Conservation (phyloP, 2,329 filamentous ascomycete genomes). For the Domatiomyces globalis region DNA sequence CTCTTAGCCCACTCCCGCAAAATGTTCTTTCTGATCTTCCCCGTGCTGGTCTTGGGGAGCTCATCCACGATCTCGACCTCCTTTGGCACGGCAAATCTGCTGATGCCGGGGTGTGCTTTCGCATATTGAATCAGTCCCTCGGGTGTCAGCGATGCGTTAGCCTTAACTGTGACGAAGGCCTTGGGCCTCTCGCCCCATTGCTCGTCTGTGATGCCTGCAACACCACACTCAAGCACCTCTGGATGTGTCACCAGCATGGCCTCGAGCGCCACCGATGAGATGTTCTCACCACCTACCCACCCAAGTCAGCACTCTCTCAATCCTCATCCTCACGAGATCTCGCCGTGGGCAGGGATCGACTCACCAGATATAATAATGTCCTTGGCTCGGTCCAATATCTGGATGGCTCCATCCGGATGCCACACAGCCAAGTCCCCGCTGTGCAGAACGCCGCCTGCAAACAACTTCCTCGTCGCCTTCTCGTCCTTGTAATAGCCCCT, state of each 20-base stretch:
- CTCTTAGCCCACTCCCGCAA: slow-evolving; percentile 71
- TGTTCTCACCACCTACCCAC: slow-evolving; percentile 73
- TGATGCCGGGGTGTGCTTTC: slow-evolving; percentile 63
- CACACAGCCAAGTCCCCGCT: slow-evolving; percentile 87
- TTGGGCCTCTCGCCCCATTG: slow-evolving; percentile 97
- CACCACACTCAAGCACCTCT: slow-evolving; percentile 77
- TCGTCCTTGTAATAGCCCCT: slow-evolving; percentile 85
- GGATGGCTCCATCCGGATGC: slow-evolving; percentile 78
- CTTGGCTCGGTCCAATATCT: slow-evolving; percentile 88
- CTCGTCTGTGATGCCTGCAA: slow-evolving; percentile 72
- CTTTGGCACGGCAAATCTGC: slow-evolving; percentile 71
- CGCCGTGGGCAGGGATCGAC: slow-evolving; percentile 15
- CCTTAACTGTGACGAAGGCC: slow-evolving; percentile 72
- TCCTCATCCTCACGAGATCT: neutral
- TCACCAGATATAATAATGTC: slow-evolving; percentile 93
- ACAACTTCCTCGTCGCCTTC: slow-evolving; percentile 73
- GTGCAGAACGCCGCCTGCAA: slow-evolving; percentile 72
- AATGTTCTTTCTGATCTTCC: slow-evolving; percentile 92
- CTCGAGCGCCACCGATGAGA: slow-evolving; percentile 84
- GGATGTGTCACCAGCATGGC: slow-evolving; percentile 79
- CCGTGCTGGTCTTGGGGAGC: slow-evolving; percentile 91
- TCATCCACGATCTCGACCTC: slow-evolving; percentile 69
- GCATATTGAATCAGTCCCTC: slow-evolving; percentile 76
- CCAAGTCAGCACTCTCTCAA: neutral
- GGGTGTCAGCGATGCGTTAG: slow-evolving; percentile 46